phyloP scores from a whole-genome alignment of 345 rosid genomes.

The Gossypium mustelinum region DNA sequence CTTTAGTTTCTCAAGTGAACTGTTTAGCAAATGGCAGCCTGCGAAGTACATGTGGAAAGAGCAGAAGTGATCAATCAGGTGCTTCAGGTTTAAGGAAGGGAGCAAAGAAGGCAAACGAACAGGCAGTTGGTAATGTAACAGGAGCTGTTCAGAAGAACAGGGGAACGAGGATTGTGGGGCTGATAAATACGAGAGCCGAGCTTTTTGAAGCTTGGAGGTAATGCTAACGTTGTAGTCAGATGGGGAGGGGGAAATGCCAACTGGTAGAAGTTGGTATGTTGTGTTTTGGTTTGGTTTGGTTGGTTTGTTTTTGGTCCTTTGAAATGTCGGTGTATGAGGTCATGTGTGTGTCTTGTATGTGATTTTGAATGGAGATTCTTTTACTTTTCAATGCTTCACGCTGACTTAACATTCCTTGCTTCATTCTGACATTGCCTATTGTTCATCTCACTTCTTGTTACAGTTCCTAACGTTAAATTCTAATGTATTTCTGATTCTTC shows the following conservation, averaged over 20 bases:
- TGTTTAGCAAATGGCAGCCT: conserved; percentile 21
- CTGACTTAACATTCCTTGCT: background rate
- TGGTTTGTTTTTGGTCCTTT: background rate
- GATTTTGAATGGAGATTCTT: conserved; percentile 6
- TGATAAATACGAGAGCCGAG: conserved; percentile 57
- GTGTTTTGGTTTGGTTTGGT: background rate
- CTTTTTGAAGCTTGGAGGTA: conserved; percentile 75
- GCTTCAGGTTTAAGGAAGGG: conserved; percentile 30
- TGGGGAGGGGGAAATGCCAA: conserved; percentile 10
- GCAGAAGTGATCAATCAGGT: conserved; percentile 24
- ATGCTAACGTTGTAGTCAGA: background rate
- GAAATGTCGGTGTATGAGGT: conserved; percentile 4
- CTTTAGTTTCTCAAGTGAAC: conserved; percentile 37
- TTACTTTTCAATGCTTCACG: background rate
- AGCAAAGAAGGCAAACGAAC: conserved; percentile 32
- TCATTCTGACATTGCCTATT: conserved; percentile 1
- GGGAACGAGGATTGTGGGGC: conserved; percentile 41
- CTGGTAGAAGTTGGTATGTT: conserved; percentile 30
- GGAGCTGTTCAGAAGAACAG: conserved; percentile 33
- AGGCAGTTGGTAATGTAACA: conserved; percentile 24
- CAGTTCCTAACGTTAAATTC: background rate
- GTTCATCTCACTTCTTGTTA: background rate
- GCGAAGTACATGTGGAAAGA: conserved; percentile 18
- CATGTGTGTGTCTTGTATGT: conserved; percentile 5
- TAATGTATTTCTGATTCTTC: too few relatives aligned